phyloP scores from a whole-genome alignment of 2,329 filamentous ascomycete genomes.

The Alternaria atra region DNA sequence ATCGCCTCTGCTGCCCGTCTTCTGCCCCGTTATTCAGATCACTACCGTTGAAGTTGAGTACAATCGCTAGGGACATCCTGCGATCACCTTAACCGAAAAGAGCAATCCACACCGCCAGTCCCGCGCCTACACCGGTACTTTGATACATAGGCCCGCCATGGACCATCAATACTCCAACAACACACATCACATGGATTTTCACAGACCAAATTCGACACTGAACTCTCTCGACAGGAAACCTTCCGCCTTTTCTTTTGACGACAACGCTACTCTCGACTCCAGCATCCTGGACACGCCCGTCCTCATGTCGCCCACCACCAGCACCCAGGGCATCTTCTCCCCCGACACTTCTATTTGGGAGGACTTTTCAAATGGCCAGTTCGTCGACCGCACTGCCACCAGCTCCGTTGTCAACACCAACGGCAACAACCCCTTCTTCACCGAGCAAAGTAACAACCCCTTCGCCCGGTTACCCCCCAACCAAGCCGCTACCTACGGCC shows the following conservation, averaged over 20 bases:
- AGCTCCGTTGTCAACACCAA: slow-evolving; percentile 54
- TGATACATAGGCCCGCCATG: slow-evolving; percentile 52
- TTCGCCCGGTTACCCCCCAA: slow-evolving; percentile 70
- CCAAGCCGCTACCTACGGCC: slow-evolving; percentile 58
- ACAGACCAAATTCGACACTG: slow-evolving; percentile 49
- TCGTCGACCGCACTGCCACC: slow-evolving; percentile 49
- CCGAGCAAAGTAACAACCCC: slow-evolving; percentile 61
- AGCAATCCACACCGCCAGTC: slow-evolving; percentile 52
- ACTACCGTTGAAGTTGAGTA: slow-evolving; percentile 17
- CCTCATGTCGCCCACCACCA: slow-evolving; percentile 61
- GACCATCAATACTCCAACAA: slow-evolving; percentile 40
- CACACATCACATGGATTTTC: slow-evolving; percentile 49
- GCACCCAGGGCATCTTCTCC: slow-evolving; percentile 60
- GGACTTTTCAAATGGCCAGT: slow-evolving; percentile 54
- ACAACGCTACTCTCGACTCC: slow-evolving; percentile 63
- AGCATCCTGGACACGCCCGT: slow-evolving; percentile 51
- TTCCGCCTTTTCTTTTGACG: slow-evolving; percentile 57
- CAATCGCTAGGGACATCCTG: slow-evolving; percentile 24
- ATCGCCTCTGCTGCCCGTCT: slow-evolving; percentile 19
- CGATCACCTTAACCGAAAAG: slow-evolving; percentile 43
- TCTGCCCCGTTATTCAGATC: slow-evolving; percentile 5
- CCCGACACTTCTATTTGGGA: slow-evolving; percentile 61
- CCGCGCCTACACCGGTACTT: slow-evolving; percentile 51
- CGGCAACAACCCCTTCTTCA: slow-evolving; percentile 59
- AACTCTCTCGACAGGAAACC: slow-evolving; percentile 51